phyloP scores from a whole-genome alignment of 306 rosid species.

The Vigna mungo region DNA sequence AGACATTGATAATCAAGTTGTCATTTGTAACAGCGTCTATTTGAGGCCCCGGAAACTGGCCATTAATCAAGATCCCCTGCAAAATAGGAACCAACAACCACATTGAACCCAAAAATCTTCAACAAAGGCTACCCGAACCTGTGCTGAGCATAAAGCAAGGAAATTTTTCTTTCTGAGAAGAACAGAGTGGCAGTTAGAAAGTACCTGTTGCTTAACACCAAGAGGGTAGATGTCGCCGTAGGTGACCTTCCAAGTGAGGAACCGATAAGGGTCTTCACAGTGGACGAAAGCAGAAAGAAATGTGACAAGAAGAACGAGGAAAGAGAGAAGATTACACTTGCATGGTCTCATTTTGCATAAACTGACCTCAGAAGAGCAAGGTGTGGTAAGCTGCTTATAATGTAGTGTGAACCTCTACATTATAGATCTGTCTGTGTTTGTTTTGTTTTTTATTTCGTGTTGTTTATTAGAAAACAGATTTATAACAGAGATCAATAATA shows the following conservation, averaged over 20 bases:
- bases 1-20: conserved; percentile 83
- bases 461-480: not conserved
- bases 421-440: conserved; percentile 32
- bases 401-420: not conserved
- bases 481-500: not conserved
- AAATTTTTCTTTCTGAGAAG: conserved; percentile 10
- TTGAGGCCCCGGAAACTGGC: conserved; percentile 98
- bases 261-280: conserved; percentile 83
- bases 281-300: conserved; percentile 49
- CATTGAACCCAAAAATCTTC: conserved; percentile 14
- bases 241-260: conserved; percentile 89
- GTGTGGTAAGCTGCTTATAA: conserved; percentile 47
- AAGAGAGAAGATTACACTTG: conserved; percentile 35
- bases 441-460: not conserved
- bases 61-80: conserved; percentile 96
- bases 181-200: conserved; percentile 22
- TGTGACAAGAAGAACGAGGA: conserved; percentile 46
- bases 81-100: conserved; percentile 34
- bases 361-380: conserved; percentile 36
- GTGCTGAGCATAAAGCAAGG: not conserved
- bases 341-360: conserved; percentile 44
- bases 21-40: conserved; percentile 96
- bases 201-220: conserved; percentile 92
- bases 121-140: conserved; percentile 11
- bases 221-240: conserved; percentile 90